These are phyloP conservation scores for Paxillus ammoniavirescens DNA, from an alignment of 768 basidiomycete genomes.

Conservation along the genomic window DNA sequence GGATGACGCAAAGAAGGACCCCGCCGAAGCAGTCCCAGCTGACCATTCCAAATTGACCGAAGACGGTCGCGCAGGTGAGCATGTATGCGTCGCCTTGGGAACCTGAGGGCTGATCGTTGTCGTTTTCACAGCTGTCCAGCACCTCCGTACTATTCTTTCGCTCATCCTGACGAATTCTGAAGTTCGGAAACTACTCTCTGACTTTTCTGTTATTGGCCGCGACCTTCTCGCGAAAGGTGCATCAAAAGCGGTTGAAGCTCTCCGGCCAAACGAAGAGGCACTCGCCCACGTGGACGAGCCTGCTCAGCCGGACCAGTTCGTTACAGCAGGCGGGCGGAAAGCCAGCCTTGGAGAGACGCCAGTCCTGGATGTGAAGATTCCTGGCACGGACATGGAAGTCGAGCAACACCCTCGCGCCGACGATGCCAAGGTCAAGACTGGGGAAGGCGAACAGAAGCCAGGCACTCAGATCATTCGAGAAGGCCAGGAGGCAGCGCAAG, in stretches of 20 bases:
- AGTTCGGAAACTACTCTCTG: slow-evolving; percentile 83
- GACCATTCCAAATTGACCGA: slow-evolving; percentile 50
- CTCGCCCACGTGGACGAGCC: slow-evolving; percentile 68
- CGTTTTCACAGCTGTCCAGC: slow-evolving; percentile 61
- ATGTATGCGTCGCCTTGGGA: neutral
- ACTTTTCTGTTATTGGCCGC: slow-evolving; percentile 75
- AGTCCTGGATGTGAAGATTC: slow-evolving; percentile 45
- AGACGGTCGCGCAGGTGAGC: slow-evolving; percentile 64
- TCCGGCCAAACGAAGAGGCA: slow-evolving; percentile 64
- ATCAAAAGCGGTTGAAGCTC: slow-evolving; percentile 61
- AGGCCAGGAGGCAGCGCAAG: slow-evolving; percentile 13
- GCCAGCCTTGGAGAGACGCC: slow-evolving; percentile 47
- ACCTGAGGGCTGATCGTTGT: slow-evolving; percentile 7
- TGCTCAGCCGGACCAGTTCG: slow-evolving; percentile 66
- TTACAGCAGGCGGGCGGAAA: slow-evolving; percentile 42
- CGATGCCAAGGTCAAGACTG: slow-evolving; percentile 33
- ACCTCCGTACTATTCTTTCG: slow-evolving; percentile 83
- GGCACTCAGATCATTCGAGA: slow-evolving; percentile 23
- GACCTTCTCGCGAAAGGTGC: slow-evolving; percentile 80
- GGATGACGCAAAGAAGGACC: slow-evolving; percentile 41
- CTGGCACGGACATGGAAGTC: slow-evolving; percentile 41
- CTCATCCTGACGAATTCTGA: slow-evolving; percentile 93
- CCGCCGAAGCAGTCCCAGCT: slow-evolving; percentile 43
- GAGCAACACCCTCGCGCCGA: slow-evolving; percentile 54
- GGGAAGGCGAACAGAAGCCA: slow-evolving; percentile 33